phyloP scores from a whole-genome alignment of 768 basidiomycete species.

The Collybia sordida region DNA sequence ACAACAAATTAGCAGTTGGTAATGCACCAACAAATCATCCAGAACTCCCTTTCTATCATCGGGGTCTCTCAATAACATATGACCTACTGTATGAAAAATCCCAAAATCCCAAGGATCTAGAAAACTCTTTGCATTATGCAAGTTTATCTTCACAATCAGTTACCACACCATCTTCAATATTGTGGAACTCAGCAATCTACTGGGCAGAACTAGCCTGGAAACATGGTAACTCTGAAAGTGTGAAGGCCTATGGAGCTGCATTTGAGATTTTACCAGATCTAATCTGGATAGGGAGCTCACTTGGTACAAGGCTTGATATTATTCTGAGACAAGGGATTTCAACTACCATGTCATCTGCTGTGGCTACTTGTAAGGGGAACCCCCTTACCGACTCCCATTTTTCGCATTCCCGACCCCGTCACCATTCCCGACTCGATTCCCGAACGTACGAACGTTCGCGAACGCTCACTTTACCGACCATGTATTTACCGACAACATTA shows the following conservation, averaged over 20 bases:
- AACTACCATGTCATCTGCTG: slow-evolving; percentile 2
- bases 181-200: slow-evolving; percentile 8
- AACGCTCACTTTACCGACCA: no score
- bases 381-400: no score
- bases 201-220: slow-evolving; percentile 2
- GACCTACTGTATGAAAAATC: background rate
- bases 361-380: no score
- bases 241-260: slow-evolving; percentile 9
- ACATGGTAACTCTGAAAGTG: slow-evolving; percentile 1
- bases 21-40: background rate
- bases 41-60: background rate
- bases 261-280: slow-evolving; percentile 5
- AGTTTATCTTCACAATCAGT: background rate
- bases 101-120: background rate
- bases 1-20: background rate
- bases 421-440: no score
- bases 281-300: slow-evolving; percentile 6
- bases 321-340: slow-evolving; percentile 4
- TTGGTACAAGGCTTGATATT: slow-evolving; percentile 1
- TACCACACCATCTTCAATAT: background rate
- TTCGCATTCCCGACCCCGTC: no score
- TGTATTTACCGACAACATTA: no score
- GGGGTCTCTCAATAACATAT: background rate
- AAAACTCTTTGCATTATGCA: background rate
- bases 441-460: no score